phyloP scores from a whole-genome alignment of 305 asterid species.

The Andrographis paniculata region DNA sequence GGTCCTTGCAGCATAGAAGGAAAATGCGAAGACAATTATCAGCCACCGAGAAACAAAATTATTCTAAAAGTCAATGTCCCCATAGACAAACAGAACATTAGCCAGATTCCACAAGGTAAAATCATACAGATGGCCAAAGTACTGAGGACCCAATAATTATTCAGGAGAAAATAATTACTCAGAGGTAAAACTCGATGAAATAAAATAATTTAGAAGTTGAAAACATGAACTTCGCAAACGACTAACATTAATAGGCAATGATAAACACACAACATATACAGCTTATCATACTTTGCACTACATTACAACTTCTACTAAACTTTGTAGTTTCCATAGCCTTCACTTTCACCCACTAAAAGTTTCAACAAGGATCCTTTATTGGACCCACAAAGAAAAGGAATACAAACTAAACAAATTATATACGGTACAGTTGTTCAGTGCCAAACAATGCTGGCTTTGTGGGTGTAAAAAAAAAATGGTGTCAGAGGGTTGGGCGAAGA shows the following conservation, averaged over 20 bases:
- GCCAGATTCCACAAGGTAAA: too few relatives aligned
- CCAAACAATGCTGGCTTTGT: not conserved
- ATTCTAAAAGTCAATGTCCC: too few relatives aligned
- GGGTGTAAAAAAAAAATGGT: not conserved
- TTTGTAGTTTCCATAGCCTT: not conserved
- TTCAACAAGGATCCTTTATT: not conserved
- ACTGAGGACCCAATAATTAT: too few relatives aligned
- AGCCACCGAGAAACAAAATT: too few relatives aligned
- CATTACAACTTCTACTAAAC: not conserved
- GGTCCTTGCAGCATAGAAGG: too few relatives aligned
- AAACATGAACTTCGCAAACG: not conserved
- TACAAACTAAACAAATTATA: not conserved
- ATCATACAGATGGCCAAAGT: too few relatives aligned
- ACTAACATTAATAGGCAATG: not conserved
- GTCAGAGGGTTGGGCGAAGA: not conserved
- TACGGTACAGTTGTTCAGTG: not conserved
- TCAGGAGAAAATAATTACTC: too few relatives aligned
- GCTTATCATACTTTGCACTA: not conserved
- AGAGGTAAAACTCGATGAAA: too few relatives aligned
- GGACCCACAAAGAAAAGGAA: constrained; percentile 1
- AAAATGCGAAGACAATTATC: too few relatives aligned
- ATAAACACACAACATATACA: not conserved
- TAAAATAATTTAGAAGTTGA: not conserved
- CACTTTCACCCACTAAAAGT: not conserved
- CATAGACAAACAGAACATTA: too few relatives aligned